Percentiles rank a stretch among this genome's conserved stretches.
Evolutionary conservation across 306 rosid species (phyloP).

Genomic region (Glycine tomentella): DNA sequence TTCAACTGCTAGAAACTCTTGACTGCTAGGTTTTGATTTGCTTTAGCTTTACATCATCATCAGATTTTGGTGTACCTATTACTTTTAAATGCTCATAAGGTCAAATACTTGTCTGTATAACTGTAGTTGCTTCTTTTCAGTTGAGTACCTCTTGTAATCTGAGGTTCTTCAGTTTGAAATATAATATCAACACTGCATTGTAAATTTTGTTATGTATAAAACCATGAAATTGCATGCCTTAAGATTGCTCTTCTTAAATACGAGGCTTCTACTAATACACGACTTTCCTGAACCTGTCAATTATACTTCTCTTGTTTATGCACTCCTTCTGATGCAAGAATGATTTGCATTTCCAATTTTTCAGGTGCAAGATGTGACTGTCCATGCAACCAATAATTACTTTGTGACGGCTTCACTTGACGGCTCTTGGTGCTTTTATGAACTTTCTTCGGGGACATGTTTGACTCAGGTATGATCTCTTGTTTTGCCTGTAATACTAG

Average conservation of each 20-base stretch:
- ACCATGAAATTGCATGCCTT: conserved; percentile 13
- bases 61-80: not conserved
- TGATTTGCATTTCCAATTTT: conserved; percentile 28
- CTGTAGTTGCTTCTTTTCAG: not conserved
- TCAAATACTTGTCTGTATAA: not conserved
- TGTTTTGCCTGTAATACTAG: conserved; percentile 16
- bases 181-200: not conserved
- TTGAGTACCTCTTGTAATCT: not conserved
- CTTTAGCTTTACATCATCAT: not conserved
- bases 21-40: conserved; percentile 7
- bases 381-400: conserved; percentile 93
- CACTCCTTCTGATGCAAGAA: conserved; percentile 4
- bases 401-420: conserved; percentile 97
- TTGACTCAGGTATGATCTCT: conserved; percentile 76
- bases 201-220: not conserved
- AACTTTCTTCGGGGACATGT: conserved; percentile 89
- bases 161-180: conserved; percentile 20
- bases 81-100: not conserved
- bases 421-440: conserved; percentile 96
- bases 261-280: conserved; percentile 10
- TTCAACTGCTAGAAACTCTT: not conserved
- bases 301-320: not conserved
- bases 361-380: conserved; percentile 99
- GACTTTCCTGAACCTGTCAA: not conserved
- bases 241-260: conserved; percentile 16